Evolutionary conservation across 163 green algal genomes (phyloP).

Genomic region (Chlorella variabilis): DNA sequence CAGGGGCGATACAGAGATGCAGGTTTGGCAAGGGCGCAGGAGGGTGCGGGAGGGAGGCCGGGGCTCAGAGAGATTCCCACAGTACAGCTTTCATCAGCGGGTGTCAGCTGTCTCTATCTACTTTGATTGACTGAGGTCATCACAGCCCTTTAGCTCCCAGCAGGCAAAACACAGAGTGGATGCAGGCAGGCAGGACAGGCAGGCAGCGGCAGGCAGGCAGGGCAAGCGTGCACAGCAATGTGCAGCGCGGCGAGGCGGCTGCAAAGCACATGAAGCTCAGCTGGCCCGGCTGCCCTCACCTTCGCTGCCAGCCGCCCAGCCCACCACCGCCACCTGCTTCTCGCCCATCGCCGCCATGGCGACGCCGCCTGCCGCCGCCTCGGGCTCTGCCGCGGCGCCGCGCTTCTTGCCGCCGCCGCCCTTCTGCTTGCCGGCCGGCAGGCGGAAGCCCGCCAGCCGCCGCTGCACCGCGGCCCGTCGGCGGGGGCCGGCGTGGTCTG

Average conservation of each 20-base stretch:
- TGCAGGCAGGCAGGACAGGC: neutral
- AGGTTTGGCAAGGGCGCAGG: neutral
- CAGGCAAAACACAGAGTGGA: neutral
- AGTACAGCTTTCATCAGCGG: constrained; percentile 33
- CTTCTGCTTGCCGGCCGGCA: constrained; percentile 14
- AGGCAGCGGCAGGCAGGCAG: neutral
- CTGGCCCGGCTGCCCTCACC: constrained; percentile 7
- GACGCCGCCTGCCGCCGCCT: neutral
- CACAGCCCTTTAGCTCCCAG: constrained; percentile 3
- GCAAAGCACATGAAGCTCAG: no score
- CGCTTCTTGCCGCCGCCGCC: constrained; percentile 25
- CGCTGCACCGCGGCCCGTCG: neutral
- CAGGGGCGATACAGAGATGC: neutral
- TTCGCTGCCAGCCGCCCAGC: constrained; percentile 13
- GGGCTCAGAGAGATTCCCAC: constrained; percentile 56
- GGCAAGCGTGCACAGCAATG: neutral
- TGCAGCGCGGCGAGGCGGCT: neutral
- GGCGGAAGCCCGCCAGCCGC: constrained; percentile 9
- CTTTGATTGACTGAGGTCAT: constrained; percentile 32
- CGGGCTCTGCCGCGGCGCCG: neutral
- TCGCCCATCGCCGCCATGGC: constrained; percentile 3
- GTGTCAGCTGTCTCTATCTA: constrained; percentile 53
- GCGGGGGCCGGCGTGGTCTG: neutral
- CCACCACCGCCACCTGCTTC: constrained; percentile 22
- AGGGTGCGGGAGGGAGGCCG: neutral